Percentiles rank a stretch among this genome's conserved stretches.
Conservation (phyloP, 2,329 filamentous ascomycete genomes). For the Rosellinia necatrix region DNA sequence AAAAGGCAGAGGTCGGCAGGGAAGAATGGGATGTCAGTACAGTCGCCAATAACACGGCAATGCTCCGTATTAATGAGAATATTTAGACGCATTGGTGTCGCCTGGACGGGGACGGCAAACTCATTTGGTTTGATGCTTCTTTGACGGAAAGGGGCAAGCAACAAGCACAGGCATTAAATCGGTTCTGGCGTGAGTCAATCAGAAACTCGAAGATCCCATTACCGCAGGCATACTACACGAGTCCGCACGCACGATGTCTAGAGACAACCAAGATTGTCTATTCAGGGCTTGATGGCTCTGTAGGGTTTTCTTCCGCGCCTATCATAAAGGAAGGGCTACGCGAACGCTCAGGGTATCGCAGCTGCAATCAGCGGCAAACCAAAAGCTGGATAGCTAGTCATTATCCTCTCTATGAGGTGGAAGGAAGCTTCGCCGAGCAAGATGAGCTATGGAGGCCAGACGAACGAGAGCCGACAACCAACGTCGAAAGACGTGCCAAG, state of each 20-base stretch:
- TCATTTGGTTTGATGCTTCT: neutral
- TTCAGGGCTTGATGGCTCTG: neutral
- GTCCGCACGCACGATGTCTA: neutral
- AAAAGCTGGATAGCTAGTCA: neutral
- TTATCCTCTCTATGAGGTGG: neutral
- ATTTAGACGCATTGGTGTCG: neutral
- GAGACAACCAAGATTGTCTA: neutral
- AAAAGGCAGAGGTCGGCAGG: neutral
- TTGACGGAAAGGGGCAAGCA: neutral
- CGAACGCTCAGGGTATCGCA: neutral
- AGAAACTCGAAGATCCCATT: neutral
- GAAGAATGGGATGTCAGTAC: neutral
- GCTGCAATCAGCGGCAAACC: neutral
- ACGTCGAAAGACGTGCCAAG: neutral
- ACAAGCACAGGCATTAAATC: neutral
- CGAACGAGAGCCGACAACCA: neutral
- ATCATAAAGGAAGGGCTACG: neutral
- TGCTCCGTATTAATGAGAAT: neutral
- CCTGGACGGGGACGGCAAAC: neutral
- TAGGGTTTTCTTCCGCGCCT: neutral
- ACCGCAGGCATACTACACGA: neutral
- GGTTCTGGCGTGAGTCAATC: neutral
- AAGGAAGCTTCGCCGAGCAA: neutral
- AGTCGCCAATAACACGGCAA: neutral
- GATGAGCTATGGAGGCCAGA: neutral